Evolutionary conservation across 2,329 filamentous ascomycete genomes (phyloP).

Genomic region (Penicillium psychrosexuale): DNA sequence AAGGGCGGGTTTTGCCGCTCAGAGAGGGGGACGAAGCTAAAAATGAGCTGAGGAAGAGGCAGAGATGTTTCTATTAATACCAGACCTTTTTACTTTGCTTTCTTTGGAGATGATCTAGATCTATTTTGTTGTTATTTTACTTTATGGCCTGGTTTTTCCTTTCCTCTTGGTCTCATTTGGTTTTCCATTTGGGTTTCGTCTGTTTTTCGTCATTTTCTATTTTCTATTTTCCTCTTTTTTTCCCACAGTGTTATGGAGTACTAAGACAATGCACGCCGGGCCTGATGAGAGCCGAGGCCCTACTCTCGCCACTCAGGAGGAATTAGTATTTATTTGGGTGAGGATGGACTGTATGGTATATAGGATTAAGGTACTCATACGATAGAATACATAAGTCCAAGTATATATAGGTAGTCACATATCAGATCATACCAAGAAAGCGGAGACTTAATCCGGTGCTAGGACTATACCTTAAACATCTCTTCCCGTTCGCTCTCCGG

Average conservation of each 20-base stretch:
- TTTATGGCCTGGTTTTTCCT: not conserved
- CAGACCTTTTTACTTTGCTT: not conserved
- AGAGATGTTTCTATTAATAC: slow-evolving; percentile 15
- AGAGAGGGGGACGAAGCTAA: slow-evolving; percentile 6
- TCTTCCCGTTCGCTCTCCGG: not conserved
- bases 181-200: too few species aligned
- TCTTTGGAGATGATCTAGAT: not conserved
- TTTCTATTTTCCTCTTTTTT: not conserved
- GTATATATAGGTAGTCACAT: not conserved
- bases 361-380: not conserved
- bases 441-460: not conserved
- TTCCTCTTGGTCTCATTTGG: too few species aligned
- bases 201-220: not conserved
- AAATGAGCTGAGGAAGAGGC: slow-evolving; percentile 1
- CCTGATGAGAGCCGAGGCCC: slow-evolving; percentile 6
- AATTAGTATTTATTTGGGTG: too few species aligned
- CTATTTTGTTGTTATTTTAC: not conserved
- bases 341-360: not conserved
- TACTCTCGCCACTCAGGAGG: not conserved
- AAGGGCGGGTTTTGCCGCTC: slow-evolving; percentile 23
- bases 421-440: not conserved
- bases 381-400: not conserved
- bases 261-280: not conserved
- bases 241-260: not conserved
- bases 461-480: not conserved